Conservation (phyloP, 163 green algal species). For the Prototheca wickerhamii region DNA sequence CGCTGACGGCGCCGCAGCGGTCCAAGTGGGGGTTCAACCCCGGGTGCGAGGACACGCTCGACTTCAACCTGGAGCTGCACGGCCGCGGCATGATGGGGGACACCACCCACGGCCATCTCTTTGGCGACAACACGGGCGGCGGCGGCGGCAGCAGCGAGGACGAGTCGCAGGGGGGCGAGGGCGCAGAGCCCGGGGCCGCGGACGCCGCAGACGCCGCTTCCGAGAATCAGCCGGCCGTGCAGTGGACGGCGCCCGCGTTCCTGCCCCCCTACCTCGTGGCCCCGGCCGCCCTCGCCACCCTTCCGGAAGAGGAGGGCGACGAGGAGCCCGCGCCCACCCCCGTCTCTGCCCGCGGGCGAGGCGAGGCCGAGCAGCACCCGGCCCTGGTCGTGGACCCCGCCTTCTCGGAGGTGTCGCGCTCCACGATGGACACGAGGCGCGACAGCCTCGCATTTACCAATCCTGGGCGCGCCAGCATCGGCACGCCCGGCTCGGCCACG, state of each 20-base stretch:
- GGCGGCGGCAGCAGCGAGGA: slow-evolving; percentile 16
- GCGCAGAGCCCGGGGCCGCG: neutral
- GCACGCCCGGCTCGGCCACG: no score
- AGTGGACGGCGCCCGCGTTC: slow-evolving; percentile 28
- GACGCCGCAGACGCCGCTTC: neutral
- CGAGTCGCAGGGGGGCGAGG: neutral
- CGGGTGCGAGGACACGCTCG: slow-evolving; percentile 59
- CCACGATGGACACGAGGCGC: no score
- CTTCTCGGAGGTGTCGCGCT: no score
- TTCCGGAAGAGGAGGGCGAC: no score
- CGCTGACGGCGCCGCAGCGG: neutral
- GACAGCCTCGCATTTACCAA: no score
- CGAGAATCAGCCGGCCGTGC: neutral
- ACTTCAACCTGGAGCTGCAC: slow-evolving; percentile 47
- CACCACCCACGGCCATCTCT: slow-evolving; percentile 53
- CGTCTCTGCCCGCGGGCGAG: no score
- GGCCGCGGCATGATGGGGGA: slow-evolving; percentile 59
- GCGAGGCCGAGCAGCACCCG: no score
- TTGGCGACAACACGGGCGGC: slow-evolving; percentile 33
- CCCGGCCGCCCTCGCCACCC: neutral
- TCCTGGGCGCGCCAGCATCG: no score
- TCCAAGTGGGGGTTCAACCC: slow-evolving; percentile 64
- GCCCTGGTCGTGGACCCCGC: no score
- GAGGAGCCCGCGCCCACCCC: no score
- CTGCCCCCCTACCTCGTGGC: slow-evolving; percentile 24